Evolutionary conservation across 2,329 filamentous ascomycete species (phyloP), one percentile per base, ranked within the genome.

Genomic region (Claviceps digitariae): DNA sequence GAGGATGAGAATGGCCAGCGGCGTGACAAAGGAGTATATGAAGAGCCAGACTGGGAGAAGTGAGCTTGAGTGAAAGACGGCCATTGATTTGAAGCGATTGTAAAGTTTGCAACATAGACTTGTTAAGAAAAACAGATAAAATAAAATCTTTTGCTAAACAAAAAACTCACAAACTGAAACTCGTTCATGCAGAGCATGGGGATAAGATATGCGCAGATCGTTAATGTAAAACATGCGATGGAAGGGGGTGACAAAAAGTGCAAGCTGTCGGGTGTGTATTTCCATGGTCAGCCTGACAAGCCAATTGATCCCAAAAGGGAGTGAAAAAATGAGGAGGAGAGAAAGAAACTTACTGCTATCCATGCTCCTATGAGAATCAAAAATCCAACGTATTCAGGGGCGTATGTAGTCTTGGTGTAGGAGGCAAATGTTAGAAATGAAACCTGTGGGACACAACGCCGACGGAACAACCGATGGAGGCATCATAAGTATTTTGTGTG

Each of bases 161-260:
- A 40, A 6, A 40, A 34, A 73, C 83, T 60, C 74, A 86, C 84
- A 66, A 15, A 95, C 82, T 8, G 89, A 76, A 0, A 98, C 93
- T 57, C 90, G 81, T 68, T 98, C 90, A 50, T 85, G 70, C 54
- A 85, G 76, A 23, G 93, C 89, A 69, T 95, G 86, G 0, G 93
- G 93, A 63, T 86, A 96, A 58, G 88, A 84, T 55, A 97, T 89
- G 50, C 82, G 75, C 25, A 87, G 77, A 66, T 97, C 89, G 65
- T 90, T 86, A 57, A 97, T 79, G 58, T 82, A 86, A 72, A 98
- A 97, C 81, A 96, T 86, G 70, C 88, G 89, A 67, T 97, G 90
- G 66, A 97, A 97, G 0, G 93, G 93, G 56, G 84, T 83, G 61
- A 87, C 77, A 48, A 68, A 63, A 17, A 63, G 49, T 27, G 60